Evolutionary conservation across 192 early-diverging fungal genomes (phyloP).

Genomic region (Coemansia sp.): DNA sequence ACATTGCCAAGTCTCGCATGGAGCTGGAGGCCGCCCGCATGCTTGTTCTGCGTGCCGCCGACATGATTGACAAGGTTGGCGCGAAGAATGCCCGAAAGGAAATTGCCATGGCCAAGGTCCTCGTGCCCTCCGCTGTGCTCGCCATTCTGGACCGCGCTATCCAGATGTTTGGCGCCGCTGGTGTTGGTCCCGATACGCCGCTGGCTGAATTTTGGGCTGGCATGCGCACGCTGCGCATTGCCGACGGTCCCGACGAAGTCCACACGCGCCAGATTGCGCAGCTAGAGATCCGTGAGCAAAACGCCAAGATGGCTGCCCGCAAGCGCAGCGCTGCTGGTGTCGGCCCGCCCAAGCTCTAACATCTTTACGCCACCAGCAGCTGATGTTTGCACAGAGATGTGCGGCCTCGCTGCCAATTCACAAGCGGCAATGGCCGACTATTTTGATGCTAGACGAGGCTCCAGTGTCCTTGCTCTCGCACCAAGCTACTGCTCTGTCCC

Average conservation of each 20-base stretch:
- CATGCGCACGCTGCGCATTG: conserved; percentile 80
- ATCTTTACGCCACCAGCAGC: too few species aligned
- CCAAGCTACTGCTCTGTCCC: too few species aligned
- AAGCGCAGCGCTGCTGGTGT: conserved; percentile 1
- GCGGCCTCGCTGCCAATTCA: too few species aligned
- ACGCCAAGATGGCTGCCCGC: conserved; percentile 19
- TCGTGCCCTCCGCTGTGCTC: conserved; percentile 75
- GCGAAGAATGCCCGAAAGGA: conserved; percentile 88
- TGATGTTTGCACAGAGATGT: too few species aligned
- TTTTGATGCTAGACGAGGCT: too few species aligned
- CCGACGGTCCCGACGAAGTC: conserved; percentile 93
- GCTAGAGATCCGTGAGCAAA: conserved; percentile 60
- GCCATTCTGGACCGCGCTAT: conserved; percentile 86
- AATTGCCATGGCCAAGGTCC: conserved; percentile 96
- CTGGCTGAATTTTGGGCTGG: conserved; percentile 78
- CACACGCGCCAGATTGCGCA: conserved; percentile 81
- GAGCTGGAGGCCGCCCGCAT: conserved; percentile 89
- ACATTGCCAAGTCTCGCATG: conserved; percentile 82
- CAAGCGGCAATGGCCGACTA: too few species aligned
- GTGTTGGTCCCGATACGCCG: conserved; percentile 80
- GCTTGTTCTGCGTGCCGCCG: conserved; percentile 89
- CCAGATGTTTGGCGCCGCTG: conserved; percentile 90
- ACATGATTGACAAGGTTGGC: conserved; percentile 81
- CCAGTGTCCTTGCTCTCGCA: too few species aligned
- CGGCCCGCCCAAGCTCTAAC: conserved; percentile 12